Base-by-base conservation (phyloP, 345 rosid species). In the Crucihimalaya himalaica region DNA sequence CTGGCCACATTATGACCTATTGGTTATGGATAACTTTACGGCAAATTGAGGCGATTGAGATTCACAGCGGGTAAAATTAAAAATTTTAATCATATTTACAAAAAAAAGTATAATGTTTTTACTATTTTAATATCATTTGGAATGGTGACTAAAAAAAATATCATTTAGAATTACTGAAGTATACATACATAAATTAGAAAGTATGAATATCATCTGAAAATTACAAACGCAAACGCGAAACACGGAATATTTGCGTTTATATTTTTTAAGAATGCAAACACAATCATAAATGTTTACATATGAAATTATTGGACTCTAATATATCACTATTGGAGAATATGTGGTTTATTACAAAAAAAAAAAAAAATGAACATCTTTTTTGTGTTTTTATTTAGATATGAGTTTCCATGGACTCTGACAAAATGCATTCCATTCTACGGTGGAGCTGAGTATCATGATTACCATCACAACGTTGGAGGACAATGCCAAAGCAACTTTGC, bases 401-500 rank as follows among this genome's bases (percentile, higher is more conserved):
- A 89, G 54, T 81, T 88, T 68, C 92, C 93, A 19, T 86, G 96
- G 97, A 59, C 16, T 78, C 75, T 80, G 25, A 84, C 90, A 11
- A 92, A 84, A 74, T 85, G 67, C 28, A 84, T 92, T 51, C 97
- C 96, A 3, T 92, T 87, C 42, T 92, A 92, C 50, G 97, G 93
- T 37, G 97, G 97, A 54, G 88, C 97, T 9, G 90, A 86, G 58
- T 81, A 87, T 82, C 97, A 91, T 79, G 97, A 91, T 71, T 89
- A 87, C 61, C 96, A 91, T 76, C 97, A 91, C 65, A 86, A 84
- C 61, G 96, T 91, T 59, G 97, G 97, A 76, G 90, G 86, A 66
- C 86, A 87, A 79, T 87, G 96, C 83, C 96, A 89, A 23, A 87
- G 97, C 79, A 91, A 91, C 76, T 91, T 91, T 70, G 93, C 96